These are phyloP conservation scores for Lolium multiflorum DNA, from an alignment of 176 grass and related monocot species.

Conservation along the genomic window DNA sequence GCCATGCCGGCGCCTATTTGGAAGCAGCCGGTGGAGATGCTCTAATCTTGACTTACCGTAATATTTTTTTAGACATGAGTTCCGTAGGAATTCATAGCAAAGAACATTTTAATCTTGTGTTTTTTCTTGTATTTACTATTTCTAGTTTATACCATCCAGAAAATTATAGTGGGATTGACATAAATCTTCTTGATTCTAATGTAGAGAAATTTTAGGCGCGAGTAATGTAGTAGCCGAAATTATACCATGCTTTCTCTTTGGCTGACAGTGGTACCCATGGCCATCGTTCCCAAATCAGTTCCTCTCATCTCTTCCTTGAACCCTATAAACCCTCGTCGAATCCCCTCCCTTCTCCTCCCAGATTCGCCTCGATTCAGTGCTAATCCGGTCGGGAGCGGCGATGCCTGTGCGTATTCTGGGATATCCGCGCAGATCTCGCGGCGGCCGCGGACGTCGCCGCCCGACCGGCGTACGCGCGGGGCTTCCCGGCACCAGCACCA, in stretches of 20 bases:
- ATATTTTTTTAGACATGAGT: too few relatives aligned
- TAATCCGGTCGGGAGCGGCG: neutral
- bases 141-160: too few relatives aligned
- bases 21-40: too few relatives aligned
- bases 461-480: neutral
- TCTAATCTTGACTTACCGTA: too few relatives aligned
- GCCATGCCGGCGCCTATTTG: too few relatives aligned
- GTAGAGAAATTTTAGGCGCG: neutral
- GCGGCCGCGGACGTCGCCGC: neutral
- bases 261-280: neutral
- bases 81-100: too few relatives aligned
- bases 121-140: too few relatives aligned
- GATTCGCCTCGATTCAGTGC: neutral
- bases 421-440: neutral
- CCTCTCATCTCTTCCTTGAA: neutral
- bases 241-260: neutral
- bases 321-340: neutral
- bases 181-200: neutral
- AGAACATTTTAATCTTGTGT: too few relatives aligned
- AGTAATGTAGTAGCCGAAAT: neutral
- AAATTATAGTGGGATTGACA: too few relatives aligned
- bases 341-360: neutral
- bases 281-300: neutral
- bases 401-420: neutral
- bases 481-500: conserved; percentile 36